Percentiles rank a stretch among this genome's conserved stretches.
Conservation (phyloP, 371 early-diverging fungal genomes). For the Mucor mucedo region DNA sequence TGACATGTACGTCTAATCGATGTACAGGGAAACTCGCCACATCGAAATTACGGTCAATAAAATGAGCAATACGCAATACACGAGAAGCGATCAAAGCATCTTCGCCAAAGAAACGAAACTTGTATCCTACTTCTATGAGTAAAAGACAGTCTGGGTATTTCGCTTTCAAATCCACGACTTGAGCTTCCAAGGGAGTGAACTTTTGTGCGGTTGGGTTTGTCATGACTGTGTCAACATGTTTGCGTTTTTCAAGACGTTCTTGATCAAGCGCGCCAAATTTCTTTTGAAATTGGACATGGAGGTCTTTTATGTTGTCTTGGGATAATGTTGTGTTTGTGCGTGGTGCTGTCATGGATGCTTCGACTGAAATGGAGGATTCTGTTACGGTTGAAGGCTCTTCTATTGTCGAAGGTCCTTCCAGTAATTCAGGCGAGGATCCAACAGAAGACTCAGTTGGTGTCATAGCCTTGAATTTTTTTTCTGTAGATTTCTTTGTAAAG, state of each 20-base stretch:
- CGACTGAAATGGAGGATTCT: too few species aligned
- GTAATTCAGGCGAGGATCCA: background rate
- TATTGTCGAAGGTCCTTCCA: background rate
- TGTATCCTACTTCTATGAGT: conserved; percentile 90
- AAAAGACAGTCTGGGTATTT: conserved; percentile 75
- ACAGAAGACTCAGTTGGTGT: conserved; percentile 2
- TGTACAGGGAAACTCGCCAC: conserved; percentile 83
- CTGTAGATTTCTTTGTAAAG: conserved; percentile 19
- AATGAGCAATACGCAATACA: conserved; percentile 78
- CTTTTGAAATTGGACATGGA: conserved; percentile 27
- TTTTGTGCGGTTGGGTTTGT: conserved; percentile 25
- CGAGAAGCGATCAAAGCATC: conserved; percentile 74
- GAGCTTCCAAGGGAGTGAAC: conserved; percentile 83
- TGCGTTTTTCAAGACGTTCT: conserved; percentile 20
- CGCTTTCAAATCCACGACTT: conserved; percentile 75
- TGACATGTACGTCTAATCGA: conserved; percentile 77
- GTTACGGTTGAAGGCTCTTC: too few species aligned
- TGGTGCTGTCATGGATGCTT: background rate
- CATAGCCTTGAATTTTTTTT: background rate
- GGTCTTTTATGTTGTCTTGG: conserved; percentile 1
- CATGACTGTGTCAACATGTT: conserved; percentile 14
- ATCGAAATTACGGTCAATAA: conserved; percentile 76
- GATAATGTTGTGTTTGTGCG: background rate
- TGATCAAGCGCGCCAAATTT: conserved; percentile 34
- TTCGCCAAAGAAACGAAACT: conserved; percentile 83